Percentiles rank a stretch among this genome's conserved stretches.
Evolutionary conservation across 768 basidiomycete genomes (phyloP).

Genomic region (Aureoboletus auriporus): DNA sequence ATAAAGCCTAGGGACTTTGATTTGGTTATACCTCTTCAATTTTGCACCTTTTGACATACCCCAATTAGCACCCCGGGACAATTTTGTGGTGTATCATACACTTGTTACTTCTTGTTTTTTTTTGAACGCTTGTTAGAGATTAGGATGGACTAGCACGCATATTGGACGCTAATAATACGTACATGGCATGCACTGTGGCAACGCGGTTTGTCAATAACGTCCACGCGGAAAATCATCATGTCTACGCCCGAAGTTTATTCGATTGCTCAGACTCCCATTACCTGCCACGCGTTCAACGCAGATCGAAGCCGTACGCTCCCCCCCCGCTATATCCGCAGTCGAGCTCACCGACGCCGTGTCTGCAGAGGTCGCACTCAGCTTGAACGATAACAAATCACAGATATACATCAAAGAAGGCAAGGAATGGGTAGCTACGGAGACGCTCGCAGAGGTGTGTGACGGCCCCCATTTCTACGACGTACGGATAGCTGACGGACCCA

Average conservation of each 20-base stretch:
- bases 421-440: constrained; percentile 70
- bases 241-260: constrained; percentile 74
- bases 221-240: constrained; percentile 32
- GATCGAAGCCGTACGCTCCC: constrained; percentile 73
- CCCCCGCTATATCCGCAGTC: not conserved
- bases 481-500: not conserved
- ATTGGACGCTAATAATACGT: too few relatives aligned
- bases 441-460: constrained; percentile 71
- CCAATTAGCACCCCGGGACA: too few relatives aligned
- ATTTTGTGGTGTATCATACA: constrained; percentile 4
- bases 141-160: not conserved
- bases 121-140: constrained; percentile 5
- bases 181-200: not conserved
- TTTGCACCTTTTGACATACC: too few relatives aligned
- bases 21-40: too few relatives aligned
- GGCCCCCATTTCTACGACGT: not conserved
- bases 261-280: constrained; percentile 80
- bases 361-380: constrained; percentile 84
- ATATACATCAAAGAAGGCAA: constrained; percentile 66
- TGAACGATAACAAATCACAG: constrained; percentile 86
- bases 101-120: constrained; percentile 14
- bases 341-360: constrained; percentile 6
- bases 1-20: constrained; percentile 8
- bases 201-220: not conserved
- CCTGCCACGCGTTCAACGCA: constrained; percentile 86